Base-by-base conservation (phyloP, 176 grass and related monocot genomes). In the Paspalum vaginatum region DNA sequence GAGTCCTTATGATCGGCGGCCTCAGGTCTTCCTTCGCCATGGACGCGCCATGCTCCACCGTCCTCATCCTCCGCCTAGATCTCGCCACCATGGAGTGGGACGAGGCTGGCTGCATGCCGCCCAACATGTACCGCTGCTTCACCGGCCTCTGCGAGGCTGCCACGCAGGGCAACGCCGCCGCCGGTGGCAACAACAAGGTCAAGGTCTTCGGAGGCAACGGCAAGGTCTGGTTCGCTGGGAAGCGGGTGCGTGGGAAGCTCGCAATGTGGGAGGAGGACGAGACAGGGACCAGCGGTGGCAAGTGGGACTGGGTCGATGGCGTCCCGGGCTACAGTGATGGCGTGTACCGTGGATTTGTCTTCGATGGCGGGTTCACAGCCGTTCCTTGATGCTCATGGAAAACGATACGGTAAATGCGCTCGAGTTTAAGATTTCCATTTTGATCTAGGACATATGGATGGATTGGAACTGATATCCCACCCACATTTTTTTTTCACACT, bases 201-300 rank as follows among this genome's bases (percentile, higher is more conserved):
- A 99, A 99, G 86, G 97, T 99, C 10, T 99, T 99, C 12, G 97
- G 97, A 4, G 97, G 97, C 42, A 88, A 99, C 56, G 97, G 97
- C 1, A 99, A 88, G 79, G 97, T 99, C 17, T 99, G 97, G 93
- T 99, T 99, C 32, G 91, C 93, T 2, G 97, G 97, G 13, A 99
- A 92, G 87, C 85, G 91, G 5, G 93, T 99, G 0, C 88, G 85
- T 4, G 97, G 97, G 21, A 93, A 96, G 76, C 85, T 99, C 17
- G 97, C 91, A 1, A 93, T 96, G 97, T 99, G 97, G 97, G 97
- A 99, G 72, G 97, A 99, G 61, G 92, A 88, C 4, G 89, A 90
- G 25, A 74, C 54, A 1, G 91, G 85, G 9, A 80, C 32, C 61
- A 83, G 60, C 27, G 77, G 82, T 43, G 91, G 97, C 49, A 73